Evolutionary conservation across 1,284 basidiomycete species (phyloP).

Genomic region (Ustilago bromivora): DNA sequence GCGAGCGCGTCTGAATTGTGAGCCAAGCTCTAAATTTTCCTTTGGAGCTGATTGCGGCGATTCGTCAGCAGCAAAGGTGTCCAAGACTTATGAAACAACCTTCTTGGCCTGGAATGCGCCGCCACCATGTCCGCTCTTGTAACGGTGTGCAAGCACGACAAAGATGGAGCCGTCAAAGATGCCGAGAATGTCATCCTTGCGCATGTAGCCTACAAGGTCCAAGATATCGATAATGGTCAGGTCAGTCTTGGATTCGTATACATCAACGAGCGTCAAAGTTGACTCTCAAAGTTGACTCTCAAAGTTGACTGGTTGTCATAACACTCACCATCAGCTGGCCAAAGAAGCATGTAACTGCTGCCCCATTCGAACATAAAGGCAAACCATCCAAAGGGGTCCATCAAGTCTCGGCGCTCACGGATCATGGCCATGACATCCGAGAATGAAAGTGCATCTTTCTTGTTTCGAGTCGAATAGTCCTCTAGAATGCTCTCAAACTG

Average conservation of each 20-base stretch:
- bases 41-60: no score
- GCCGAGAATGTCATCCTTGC: constrained; percentile 57
- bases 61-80: background rate
- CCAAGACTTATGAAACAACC: background rate
- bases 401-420: constrained; percentile 44
- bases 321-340: constrained; percentile 52
- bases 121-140: constrained; percentile 33
- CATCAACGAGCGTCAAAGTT: no score
- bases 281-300: background rate
- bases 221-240: background rate
- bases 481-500: constrained; percentile 47
- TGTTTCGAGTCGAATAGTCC: constrained; percentile 47
- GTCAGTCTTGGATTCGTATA: background rate
- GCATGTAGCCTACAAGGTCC: constrained; percentile 45
- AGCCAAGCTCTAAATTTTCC: constrained; percentile 2
- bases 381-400: constrained; percentile 56
- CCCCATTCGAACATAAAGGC: constrained; percentile 59
- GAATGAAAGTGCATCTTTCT: constrained; percentile 53
- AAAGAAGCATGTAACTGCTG: constrained; percentile 53
- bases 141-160: constrained; percentile 51
- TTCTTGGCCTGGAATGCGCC: constrained; percentile 44
- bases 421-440: constrained; percentile 52
- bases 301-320: background rate
- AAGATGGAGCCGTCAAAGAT: constrained; percentile 57
- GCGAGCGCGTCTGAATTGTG: constrained; percentile 1